Evolutionary conservation across 192 early-diverging fungal species (phyloP), one percentile per base, ranked within the genome.

Genomic region (Podochytrium sp.): DNA sequence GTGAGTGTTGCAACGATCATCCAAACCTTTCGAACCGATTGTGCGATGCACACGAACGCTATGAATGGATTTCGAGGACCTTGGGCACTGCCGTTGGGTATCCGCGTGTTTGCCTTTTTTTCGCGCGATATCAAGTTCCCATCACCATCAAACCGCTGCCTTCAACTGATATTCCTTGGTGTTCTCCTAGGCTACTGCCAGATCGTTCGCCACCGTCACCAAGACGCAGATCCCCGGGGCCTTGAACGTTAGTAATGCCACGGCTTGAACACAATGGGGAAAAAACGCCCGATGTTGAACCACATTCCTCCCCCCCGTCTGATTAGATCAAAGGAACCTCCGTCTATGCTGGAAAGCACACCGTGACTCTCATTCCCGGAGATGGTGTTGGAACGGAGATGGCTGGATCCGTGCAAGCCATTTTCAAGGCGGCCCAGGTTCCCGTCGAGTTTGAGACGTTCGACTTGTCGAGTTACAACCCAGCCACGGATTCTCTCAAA

Each of bases 391-490:
- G 97, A 73, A 89, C 92, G 76, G 97, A 99, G 79, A 93, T 92
- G 76, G 91, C 95, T 42, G 78, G 83, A 10, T 87, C 96, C 23
- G 94, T 99, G 39, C 96, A 98, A 88, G 87, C 92, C 58, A 89
- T 99, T 61, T 99, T 99, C 85, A 90, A 88, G 75, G 96, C 95
- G 23, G 92, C 92, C 76, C 89, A 91, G 60, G 95, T 95, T 30
- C 97, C 97, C 25, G 90, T 99, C 67, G 91, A 97, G 79, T 99
- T 93, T 86, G 96, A 99, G 82, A 96, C 97, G 84, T 96, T 93
- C 69, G 95, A 99, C 80, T 89, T 99, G 60, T 93, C 96, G 66
- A 95, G 95, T 42, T 93, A 94, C 80, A 92, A 95, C 55, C 66
- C 66, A 12, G 87, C 90, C 39, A 79, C 71, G 32, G 92, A 93